Evolutionary conservation across 2,329 filamentous ascomycete species (phyloP), one percentile per base, ranked within the genome.

Genomic region (Lasiodiplodia hormozganensis): DNA sequence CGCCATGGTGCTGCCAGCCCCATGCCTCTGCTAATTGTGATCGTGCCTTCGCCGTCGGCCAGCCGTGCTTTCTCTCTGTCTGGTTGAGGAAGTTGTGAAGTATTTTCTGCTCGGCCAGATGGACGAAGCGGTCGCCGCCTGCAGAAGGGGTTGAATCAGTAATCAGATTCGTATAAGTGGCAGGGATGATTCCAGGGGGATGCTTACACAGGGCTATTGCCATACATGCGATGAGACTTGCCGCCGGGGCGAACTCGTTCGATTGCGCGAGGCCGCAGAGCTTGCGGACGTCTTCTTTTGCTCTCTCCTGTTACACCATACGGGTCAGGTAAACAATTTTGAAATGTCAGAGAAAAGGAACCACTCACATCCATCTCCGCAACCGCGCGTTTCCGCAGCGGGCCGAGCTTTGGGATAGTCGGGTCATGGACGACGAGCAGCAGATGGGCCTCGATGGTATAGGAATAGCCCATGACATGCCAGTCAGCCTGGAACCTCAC

Each of bases 351-450:
- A 53, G n/a, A 7, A 1, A 38, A 36, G 23, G 14, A 49, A 60
- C 0, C 2, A 25, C 74, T 53, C 62, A 74, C 74, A 47, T 80
- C 77, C 5, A 80, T 74, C 8, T 73, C 69, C 7, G 71, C 72
- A 11, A 76, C 74, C 21, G 76, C 75, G 56, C 77, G 74, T 56
- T 74, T 78, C 38, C 77, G 74, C 47, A 74, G 73, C 8, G 76
- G 77, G 1, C 77, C 77, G 23, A 79, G 71, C 66, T 79, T 77
- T 11, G 77, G 77, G n/a, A 78, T 77, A 0, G 74, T 76, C 8
- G 78, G 78, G 60, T 79, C 74, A 53, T 79, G 76, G 1, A 79
- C 76, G 11, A 78, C 74, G 8, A 80, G 69, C 8, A 80, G 69
- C 67, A 78, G 73, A 52, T 78, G 78, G 47, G 77, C 77, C 6